Evolutionary conservation across 2,329 filamentous ascomycete species (phyloP).

Genomic region (Fusarium newnesense): DNA sequence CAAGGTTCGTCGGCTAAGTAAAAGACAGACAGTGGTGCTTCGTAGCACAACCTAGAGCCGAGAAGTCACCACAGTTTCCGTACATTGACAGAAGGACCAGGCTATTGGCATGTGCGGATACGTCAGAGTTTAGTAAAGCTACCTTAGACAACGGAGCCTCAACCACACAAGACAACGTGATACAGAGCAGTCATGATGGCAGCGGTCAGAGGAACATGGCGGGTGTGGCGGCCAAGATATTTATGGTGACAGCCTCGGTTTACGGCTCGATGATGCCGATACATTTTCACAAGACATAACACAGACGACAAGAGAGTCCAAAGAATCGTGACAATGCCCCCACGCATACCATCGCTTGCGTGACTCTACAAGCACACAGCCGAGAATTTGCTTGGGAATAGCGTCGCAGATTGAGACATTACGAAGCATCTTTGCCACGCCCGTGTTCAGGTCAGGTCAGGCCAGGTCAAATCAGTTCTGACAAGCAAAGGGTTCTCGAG

Average conservation of each 20-base stretch:
- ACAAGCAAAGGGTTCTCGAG: conserved; percentile 4
- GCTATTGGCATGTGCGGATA: conserved; percentile 26
- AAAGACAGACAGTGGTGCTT: conserved; percentile 16
- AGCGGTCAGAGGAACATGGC: conserved; percentile 3
- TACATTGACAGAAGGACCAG: neutral
- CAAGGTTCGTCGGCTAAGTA: conserved; percentile 10
- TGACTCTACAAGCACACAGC: conserved; percentile 26
- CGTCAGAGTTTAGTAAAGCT: neutral
- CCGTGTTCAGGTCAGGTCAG: conserved; percentile 4
- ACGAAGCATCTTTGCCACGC: conserved; percentile 30
- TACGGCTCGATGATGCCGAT: conserved; percentile 21
- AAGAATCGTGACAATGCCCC: conserved; percentile 9
- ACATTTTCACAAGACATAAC: neutral
- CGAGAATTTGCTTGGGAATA: conserved; percentile 24
- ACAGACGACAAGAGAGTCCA: neutral
- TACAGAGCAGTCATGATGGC: conserved; percentile 3
- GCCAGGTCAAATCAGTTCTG: neutral
- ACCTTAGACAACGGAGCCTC: conserved; percentile 23
- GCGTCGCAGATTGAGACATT: conserved; percentile 36
- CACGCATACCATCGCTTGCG: conserved; percentile 26
- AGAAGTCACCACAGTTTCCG: neutral
- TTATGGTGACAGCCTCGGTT: conserved; percentile 20
- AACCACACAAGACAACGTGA: conserved; percentile 10
- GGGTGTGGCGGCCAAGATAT: conserved; percentile 11
- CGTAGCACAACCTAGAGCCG: conserved; percentile 30